Base-by-base conservation (phyloP, 2,329 filamentous ascomycete species). In the Aureobasidium sp. region DNA sequence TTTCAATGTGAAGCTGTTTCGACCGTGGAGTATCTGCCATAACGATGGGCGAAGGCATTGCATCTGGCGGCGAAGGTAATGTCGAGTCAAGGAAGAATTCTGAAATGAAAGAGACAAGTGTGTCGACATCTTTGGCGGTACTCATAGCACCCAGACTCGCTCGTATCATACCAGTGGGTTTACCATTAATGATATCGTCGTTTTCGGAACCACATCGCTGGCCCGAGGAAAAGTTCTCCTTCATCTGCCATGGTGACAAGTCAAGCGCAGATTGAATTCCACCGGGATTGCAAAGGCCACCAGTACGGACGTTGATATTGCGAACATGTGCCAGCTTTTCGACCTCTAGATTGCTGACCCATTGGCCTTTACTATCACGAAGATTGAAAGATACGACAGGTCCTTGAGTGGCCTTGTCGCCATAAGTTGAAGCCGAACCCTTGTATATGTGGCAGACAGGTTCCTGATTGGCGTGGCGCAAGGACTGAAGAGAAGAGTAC, bases 81-180 rank as follows among this genome's bases (percentile, higher is more conserved):
- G 27, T 22, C 4, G 29, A 1, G 12, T 68, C 61, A 6, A 66
- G 59, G 38, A 67, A 68, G 58, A 66, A 69, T 25, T 69, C 65
- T 0, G 59, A 38, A 3, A 67, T 30, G 54, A 69, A 69, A 0
- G 52, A 58, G 1, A 91, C 58, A 52, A 97, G 88, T 6, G 70
- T 73, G 19, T 83, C 75, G 10, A 96, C 81, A 66, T 98, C 93
- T 8, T 74, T 72, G 21, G 79, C 63, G 6, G 82, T 91, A 63
- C 88, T 96, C 88, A 95, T 95, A 0, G 91, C 88, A 3, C 91
- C 93, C 0, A 97, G 68, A 62, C 91, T 97, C 29, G 84, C 82
- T 56, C 93, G 82, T 58, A 97, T 81, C 40, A 94, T 81, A 1
- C 93, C 93, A 0, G 89, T 95, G 2, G 91, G 90, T 61, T 90